Conservation (phyloP, 1,139 yeast species). For the Saccharomycopsis hybrid region DNA sequence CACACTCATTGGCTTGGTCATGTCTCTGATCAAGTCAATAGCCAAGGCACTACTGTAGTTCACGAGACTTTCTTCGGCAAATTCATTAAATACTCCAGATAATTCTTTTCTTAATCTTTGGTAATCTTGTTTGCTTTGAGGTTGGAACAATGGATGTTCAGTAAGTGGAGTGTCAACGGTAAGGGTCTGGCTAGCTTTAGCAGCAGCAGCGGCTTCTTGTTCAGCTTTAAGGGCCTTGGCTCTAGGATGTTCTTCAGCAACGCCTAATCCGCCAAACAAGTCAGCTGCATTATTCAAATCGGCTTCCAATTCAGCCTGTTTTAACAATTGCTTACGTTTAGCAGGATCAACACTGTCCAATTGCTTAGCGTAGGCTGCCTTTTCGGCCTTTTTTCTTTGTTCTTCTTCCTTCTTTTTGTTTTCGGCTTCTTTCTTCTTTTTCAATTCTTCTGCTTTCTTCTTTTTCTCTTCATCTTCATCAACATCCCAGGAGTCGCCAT, state of each 20-base stretch:
- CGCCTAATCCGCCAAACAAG: constrained; percentile 77
- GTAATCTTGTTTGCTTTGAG: constrained; percentile 72
- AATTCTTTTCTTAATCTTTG: constrained; percentile 80
- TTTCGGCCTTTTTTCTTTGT: constrained; percentile 27
- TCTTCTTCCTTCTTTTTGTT: constrained; percentile 27
- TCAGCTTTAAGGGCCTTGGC: constrained; percentile 49
- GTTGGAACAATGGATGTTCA: constrained; percentile 70
- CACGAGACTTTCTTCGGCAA: constrained; percentile 56
- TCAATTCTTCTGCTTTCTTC: constrained; percentile 32
- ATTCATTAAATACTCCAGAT: constrained; percentile 55
- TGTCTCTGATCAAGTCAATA: constrained; percentile 78
- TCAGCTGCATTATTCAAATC: constrained; percentile 93
- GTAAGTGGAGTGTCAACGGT: constrained; percentile 66
- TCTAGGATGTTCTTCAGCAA: constrained; percentile 68
- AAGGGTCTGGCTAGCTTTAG: constrained; percentile 32
- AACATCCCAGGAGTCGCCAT: constrained; percentile 71
- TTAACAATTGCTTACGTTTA: constrained; percentile 66
- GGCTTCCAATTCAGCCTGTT: constrained; percentile 71
- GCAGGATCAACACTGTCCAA: constrained; percentile 60
- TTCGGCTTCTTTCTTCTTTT: constrained; percentile 36
- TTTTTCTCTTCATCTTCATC: constrained; percentile 50
- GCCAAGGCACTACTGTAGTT: constrained; percentile 73
- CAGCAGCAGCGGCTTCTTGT: constrained; percentile 40
- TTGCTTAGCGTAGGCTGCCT: constrained; percentile 31
- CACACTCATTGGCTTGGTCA: constrained; percentile 70